Conservation (phyloP, 371 early-diverging fungal species). For the Mortierella sp. region DNA sequence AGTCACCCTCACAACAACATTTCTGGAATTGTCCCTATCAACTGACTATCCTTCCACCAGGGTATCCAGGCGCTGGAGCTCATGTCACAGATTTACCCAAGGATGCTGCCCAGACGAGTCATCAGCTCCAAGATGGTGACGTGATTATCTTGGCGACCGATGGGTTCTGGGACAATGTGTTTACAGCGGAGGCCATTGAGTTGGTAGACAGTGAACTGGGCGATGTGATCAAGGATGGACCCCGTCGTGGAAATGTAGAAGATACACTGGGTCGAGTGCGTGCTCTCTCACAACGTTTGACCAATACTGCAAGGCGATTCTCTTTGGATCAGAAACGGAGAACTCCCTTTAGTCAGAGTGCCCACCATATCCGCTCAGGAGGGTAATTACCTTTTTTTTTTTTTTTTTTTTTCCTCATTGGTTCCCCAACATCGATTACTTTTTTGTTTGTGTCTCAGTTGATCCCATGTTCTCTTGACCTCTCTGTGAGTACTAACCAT, state of each 20-base stretch:
- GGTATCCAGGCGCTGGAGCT: slow-evolving; percentile 62
- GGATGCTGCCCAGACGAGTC: slow-evolving; percentile 67
- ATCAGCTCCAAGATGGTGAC: slow-evolving; percentile 73
- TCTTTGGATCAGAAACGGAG: slow-evolving; percentile 64
- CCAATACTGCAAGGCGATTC: slow-evolving; percentile 65
- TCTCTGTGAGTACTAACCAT: background rate
- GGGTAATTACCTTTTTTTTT: slow-evolving; percentile 28
- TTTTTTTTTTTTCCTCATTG: background rate
- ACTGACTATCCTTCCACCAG: slow-evolving; percentile 68
- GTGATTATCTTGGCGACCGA: slow-evolving; percentile 76
- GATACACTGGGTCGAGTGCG: slow-evolving; percentile 63
- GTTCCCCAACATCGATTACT: too few relatives aligned
- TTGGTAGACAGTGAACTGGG: slow-evolving; percentile 59
- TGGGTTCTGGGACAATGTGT: slow-evolving; percentile 79
- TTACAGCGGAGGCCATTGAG: slow-evolving; percentile 66
- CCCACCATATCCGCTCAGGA: slow-evolving; percentile 39
- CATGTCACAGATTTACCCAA: slow-evolving; percentile 72
- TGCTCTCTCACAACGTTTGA: slow-evolving; percentile 61
- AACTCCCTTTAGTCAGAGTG: slow-evolving; percentile 49
- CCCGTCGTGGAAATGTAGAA: slow-evolving; percentile 23
- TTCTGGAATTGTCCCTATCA: slow-evolving; percentile 82
- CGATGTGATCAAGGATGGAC: slow-evolving; percentile 39
- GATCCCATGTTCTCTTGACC: too few relatives aligned
- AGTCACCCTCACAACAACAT: slow-evolving; percentile 75
- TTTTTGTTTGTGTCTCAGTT: too few relatives aligned